phyloP scores from a whole-genome alignment of 208 protist species.

The Leishmania aethiopica region DNA sequence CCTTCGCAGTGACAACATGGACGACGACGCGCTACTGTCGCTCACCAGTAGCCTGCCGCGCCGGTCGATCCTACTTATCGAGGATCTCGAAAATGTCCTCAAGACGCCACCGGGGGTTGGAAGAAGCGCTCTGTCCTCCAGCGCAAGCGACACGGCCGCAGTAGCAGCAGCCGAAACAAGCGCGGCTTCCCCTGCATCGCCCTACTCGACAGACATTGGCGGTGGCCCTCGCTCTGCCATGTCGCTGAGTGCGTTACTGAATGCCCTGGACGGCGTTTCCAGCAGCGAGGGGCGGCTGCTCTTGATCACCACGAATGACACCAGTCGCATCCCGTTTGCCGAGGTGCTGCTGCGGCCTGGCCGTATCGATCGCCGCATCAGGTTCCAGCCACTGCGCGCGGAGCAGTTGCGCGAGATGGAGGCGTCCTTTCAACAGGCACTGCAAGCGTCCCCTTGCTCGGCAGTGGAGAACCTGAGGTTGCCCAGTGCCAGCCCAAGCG shows the following conservation, averaged over 20 bases:
- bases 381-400: constrained; percentile 50
- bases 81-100: constrained; percentile 95
- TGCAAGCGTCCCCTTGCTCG: constrained; percentile 16
- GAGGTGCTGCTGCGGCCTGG: constrained; percentile 94
- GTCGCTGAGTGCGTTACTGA: constrained; percentile 94
- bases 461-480: background rate
- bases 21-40: constrained; percentile 85
- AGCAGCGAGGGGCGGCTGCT: constrained; percentile 93
- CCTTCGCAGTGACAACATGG: constrained; percentile 69
- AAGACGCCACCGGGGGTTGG: constrained; percentile 8
- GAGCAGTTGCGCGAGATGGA: constrained; percentile 57
- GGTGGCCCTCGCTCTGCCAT: constrained; percentile 49
- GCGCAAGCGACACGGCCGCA: background rate
- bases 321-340: constrained; percentile 80
- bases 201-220: constrained; percentile 29
- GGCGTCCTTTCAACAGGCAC: constrained; percentile 26
- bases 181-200: background rate
- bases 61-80: constrained; percentile 91
- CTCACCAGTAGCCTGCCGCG: constrained; percentile 81
- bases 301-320: constrained; percentile 95
- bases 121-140: background rate
- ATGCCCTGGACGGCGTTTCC: constrained; percentile 95
- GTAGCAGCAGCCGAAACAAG: background rate
- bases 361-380: constrained; percentile 84
- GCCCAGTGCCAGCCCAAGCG: background rate